These are phyloP conservation scores for Sphagnurus paluster DNA, from an alignment of 1,284 basidiomycete genomes.

Conservation along the genomic window DNA sequence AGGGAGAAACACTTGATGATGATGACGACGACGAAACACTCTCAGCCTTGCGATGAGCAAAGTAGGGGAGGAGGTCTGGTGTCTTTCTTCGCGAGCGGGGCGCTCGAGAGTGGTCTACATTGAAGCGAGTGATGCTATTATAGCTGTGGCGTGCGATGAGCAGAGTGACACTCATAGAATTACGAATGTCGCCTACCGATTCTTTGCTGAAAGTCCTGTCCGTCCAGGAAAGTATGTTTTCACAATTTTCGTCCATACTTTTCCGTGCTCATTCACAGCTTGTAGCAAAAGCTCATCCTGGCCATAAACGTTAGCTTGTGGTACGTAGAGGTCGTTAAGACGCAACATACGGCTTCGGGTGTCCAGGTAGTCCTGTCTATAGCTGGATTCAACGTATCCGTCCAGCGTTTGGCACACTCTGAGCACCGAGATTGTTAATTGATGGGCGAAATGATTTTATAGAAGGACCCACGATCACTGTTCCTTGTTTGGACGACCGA, in stretches of 20 bases:
- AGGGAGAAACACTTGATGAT: slow-evolving; percentile 36
- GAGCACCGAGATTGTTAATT: slow-evolving; percentile 14
- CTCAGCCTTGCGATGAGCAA: slow-evolving; percentile 31
- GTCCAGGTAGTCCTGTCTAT: slow-evolving; percentile 60
- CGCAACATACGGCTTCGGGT: slow-evolving; percentile 42
- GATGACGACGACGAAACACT: slow-evolving; percentile 39
- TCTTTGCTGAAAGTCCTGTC: slow-evolving; percentile 58
- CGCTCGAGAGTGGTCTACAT: slow-evolving; percentile 34
- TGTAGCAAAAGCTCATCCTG: slow-evolving; percentile 52
- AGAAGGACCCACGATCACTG: slow-evolving; percentile 49
- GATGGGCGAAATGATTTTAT: slow-evolving; percentile 5
- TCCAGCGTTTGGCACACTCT: slow-evolving; percentile 63
- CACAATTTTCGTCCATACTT: slow-evolving; percentile 59
- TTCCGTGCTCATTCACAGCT: slow-evolving; percentile 53
- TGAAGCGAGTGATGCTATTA: slow-evolving; percentile 47
- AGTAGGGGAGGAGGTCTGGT: slow-evolving; percentile 30
- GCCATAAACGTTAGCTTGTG: slow-evolving; percentile 12
- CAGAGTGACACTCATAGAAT: neutral
- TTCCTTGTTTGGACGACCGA: slow-evolving; percentile 52
- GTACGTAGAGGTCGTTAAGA: slow-evolving; percentile 4
- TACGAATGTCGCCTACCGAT: slow-evolving; percentile 47
- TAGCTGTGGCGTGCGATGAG: slow-evolving; percentile 30
- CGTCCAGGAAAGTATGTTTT: slow-evolving; percentile 57
- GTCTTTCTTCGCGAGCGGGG: slow-evolving; percentile 36
- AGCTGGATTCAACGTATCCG: slow-evolving; percentile 55